A percentile compares a stretch with the other conserved stretches of the same genome.
Conservation (phyloP, 179 eudicot species). For the Carnegiea gigantea region DNA sequence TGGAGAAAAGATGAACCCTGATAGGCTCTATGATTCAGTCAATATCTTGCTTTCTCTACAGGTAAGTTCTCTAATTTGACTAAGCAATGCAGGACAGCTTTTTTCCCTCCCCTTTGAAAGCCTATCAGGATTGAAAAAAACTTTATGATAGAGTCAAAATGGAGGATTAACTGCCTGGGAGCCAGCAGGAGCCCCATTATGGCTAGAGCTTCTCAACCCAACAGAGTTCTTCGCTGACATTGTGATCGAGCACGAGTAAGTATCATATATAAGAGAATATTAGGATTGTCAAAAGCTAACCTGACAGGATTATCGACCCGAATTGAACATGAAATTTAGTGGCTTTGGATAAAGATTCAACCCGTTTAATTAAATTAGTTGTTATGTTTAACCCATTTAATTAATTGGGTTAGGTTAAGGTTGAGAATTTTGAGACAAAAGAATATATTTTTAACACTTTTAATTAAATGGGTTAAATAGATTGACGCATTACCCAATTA, state of each 20-base stretch:
- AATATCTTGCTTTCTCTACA: constrained; percentile 51
- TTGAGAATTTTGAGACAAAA: no score
- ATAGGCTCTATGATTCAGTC: constrained; percentile 47
- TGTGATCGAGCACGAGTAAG: constrained; percentile 60
- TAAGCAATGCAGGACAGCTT: not conserved
- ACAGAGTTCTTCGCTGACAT: constrained; percentile 52
- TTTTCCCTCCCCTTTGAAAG: not conserved
- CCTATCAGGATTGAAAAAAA: not conserved
- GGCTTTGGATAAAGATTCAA: no score
- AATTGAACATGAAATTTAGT: no score
- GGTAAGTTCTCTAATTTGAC: constrained; percentile 23
- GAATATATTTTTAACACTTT: no score
- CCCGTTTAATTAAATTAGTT: no score
- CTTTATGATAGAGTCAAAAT: constrained; percentile 34
- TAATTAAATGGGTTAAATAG: no score
- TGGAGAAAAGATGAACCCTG: constrained; percentile 43
- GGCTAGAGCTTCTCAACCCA: constrained; percentile 54
- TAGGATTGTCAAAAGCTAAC: no score
- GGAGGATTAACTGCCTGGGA: constrained; percentile 52
- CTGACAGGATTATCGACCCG: no score
- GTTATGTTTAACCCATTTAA: no score
- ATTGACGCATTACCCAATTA: no score
- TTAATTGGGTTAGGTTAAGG: no score
- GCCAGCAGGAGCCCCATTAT: constrained; percentile 27
- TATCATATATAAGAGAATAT: not conserved